These are phyloP conservation scores for Trypanosoma conorhini DNA, from an alignment of 208 protist genomes.

Conservation along the genomic window DNA sequence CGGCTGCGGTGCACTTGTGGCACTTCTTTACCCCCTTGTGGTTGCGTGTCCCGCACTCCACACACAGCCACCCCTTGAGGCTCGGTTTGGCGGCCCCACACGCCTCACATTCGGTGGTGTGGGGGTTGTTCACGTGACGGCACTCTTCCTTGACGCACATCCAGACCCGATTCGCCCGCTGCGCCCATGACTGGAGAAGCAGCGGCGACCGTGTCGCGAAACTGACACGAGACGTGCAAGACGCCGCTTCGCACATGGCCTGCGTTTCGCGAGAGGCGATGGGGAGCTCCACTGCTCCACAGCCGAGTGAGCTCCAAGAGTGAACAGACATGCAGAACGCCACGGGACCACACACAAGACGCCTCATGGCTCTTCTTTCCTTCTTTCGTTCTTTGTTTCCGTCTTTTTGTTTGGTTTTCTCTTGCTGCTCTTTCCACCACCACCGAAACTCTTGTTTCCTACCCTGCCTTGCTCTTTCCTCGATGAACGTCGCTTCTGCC, in stretches of 20 bases:
- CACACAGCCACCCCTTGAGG: constrained; percentile 79
- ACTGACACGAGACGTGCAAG: neutral
- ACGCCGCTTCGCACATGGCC: neutral
- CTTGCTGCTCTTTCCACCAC: neutral
- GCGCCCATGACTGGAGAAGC: constrained; percentile 66
- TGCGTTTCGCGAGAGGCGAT: neutral
- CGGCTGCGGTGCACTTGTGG: constrained; percentile 52
- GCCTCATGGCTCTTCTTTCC: neutral
- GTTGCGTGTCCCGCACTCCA: constrained; percentile 60
- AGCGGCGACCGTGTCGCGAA: constrained; percentile 19
- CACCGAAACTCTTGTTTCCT: neutral
- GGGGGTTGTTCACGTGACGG: constrained; percentile 49
- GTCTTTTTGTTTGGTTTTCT: neutral
- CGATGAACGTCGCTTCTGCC: neutral
- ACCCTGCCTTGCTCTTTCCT: neutral
- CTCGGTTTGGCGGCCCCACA: constrained; percentile 64
- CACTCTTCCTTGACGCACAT: constrained; percentile 82
- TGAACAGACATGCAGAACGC: neutral
- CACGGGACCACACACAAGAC: neutral
- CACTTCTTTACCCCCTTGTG: constrained; percentile 76
- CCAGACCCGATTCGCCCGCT: constrained; percentile 51
- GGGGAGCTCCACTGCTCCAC: neutral
- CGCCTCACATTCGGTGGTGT: constrained; percentile 37
- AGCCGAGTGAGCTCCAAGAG: too few relatives aligned
- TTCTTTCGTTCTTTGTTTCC: constrained; percentile 1